Evolutionary conservation across 352 stramenopile species (phyloP).

Genomic region (Globisporangium irregulare): DNA sequence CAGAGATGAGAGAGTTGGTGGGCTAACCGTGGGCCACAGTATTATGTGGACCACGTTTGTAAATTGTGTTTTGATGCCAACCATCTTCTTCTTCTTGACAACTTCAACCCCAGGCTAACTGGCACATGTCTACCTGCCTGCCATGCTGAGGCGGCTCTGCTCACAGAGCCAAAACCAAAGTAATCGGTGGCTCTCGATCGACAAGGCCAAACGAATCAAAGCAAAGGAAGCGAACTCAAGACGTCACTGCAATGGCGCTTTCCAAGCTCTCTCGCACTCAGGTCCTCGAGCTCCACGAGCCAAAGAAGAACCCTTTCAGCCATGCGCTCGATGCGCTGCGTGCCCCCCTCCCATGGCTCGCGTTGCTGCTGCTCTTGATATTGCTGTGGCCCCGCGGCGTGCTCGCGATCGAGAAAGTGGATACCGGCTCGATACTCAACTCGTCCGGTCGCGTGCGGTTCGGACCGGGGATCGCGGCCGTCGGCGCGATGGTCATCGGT

Average conservation of each 20-base stretch:
- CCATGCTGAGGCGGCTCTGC: background rate
- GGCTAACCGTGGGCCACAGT: no score
- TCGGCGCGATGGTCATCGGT: constrained; percentile 46
- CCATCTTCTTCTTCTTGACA: background rate
- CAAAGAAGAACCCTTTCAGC: background rate
- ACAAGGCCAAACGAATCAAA: no score
- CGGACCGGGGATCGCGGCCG: constrained; percentile 43
- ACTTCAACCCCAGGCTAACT: background rate
- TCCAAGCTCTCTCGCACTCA: background rate
- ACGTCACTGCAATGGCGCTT: background rate
- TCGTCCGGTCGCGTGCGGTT: constrained; percentile 41
- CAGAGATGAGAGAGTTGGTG: no score
- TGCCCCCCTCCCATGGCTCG: background rate
- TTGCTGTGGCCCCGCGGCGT: background rate
- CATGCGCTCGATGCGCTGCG: background rate
- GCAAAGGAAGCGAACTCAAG: background rate
- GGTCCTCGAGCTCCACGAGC: background rate
- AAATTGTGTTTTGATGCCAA: no score
- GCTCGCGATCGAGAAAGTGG: constrained; percentile 5
- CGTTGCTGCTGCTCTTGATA: background rate
- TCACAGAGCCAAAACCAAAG: background rate
- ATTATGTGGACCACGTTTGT: no score
- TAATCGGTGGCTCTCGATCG: background rate
- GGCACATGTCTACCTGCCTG: background rate
- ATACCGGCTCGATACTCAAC: constrained; percentile 24